Evolutionary conservation across 202 grass and related monocot genomes (phyloP), one percentile per base, ranked within the genome.

Genomic region (Tripidium arundinaceum): DNA sequence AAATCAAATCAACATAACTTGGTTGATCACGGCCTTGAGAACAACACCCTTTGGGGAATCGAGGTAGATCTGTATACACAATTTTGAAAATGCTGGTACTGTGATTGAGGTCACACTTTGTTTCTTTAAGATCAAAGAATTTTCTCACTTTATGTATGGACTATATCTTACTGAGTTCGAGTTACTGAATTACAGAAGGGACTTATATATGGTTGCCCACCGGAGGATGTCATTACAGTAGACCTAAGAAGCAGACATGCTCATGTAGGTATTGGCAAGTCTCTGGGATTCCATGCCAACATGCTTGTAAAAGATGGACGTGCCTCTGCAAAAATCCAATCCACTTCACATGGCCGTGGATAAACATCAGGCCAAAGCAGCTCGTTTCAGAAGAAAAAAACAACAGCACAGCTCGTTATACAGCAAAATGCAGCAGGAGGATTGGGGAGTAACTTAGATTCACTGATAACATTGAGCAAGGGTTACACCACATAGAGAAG

Each of bases 181-280:
- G 36, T 72, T 72, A 18, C 38, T 68, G 65, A 79, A 80, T 90
- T 83, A 65, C 91, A 94, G 94, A 89, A 88, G 63, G 94, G 94
- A 22, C 50, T 97, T 65, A 82, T 72, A 80, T 97, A 97, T 68
- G 91, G 80, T 4, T 92, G 85, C 70, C 65, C 81, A n/a, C 85
- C 92, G 74, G 94, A 97, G 86, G 91, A 97, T 81, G 83, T 87
- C n/a, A 87, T 92, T 57, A 97, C 91, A n/a, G n/a, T n/a, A n/a
- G n/a, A n/a, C n/a, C n/a, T n/a, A n/a, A n/a, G n/a, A n/a, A n/a
- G n/a, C n/a, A n/a, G n/a, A n/a, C n/a, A n/a, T n/a, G n/a, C n/a
- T n/a, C n/a, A n/a, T n/a, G n/a, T n/a, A n/a, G n/a, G n/a, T n/a
- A n/a, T n/a, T n/a, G n/a, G n/a, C n/a, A n/a, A n/a, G n/a, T n/a